Base-by-base conservation (phyloP, 1,284 basidiomycete species). In the Microbotryum lychnidis-dioicae region DNA sequence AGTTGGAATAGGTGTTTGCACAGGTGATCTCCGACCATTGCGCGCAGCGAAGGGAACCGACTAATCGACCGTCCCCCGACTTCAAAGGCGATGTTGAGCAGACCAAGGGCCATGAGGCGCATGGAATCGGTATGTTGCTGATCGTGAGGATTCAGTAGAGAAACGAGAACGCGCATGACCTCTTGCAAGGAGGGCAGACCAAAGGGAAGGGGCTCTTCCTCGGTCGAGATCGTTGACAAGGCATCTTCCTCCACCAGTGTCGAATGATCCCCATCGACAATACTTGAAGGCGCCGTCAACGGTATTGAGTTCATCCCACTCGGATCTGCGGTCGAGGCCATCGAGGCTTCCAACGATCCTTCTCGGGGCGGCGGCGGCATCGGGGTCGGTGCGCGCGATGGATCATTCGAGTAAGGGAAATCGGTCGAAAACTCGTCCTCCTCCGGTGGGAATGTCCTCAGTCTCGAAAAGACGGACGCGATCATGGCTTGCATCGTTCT, bases 111-210 rank as follows among this genome's bases (percentile, higher is more conserved):
- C 52, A 90, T 87, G 14, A 97, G 79, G 7, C 96, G 86, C 69
- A 96, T 97, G 4, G 93, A 91, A 74, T 97, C 93, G 6, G 96
- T 97, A 74, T 98, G 94, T 58, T 93, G 85, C 67, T 90, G 86
- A 72, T 96, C 92, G 69, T 84, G 87, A 20, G 96, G 96, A 75
- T 98, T 92, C 29, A 98, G 81, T 25, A 98, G 87, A 66, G 94
- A 93, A 70, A 97, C 86, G 54, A 99, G 82, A 31, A 98, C 96
- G 2, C 93, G 86, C 46, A 98, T 80, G 4, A 99, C 84, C 74
- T 98, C 96, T 27, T 92, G 79, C 56, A 97, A 86, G 2, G 96
- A 94, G 0, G 93, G 89, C 29, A 97, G 81, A 9, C 93, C 92
- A 76, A 91, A 96, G 79, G 31, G 72, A 61, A 45, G 65, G 44